These are phyloP conservation scores for Fulvia fulva DNA, from an alignment of 2,329 filamentous ascomycete genomes.

Conservation along the genomic window DNA sequence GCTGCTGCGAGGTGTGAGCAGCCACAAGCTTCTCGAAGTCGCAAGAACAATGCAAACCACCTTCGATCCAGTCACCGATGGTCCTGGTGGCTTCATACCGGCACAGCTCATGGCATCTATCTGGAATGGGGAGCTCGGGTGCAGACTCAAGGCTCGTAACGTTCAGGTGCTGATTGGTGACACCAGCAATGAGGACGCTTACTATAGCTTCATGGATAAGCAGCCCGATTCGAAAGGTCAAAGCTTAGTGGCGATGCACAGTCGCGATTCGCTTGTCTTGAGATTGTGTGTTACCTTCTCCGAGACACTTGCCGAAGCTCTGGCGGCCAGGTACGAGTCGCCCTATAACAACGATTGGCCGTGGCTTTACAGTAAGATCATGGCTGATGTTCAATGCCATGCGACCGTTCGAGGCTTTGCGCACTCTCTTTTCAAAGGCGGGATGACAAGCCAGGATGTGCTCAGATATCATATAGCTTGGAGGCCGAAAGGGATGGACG, in stretches of 20 bases:
- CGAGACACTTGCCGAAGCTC: slow-evolving; percentile 10
- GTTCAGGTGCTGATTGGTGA: slow-evolving; percentile 19
- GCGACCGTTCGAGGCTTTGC: slow-evolving; percentile 16
- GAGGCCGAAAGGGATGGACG: slow-evolving; percentile 8
- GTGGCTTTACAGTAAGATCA: slow-evolving; percentile 17
- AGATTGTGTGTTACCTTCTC: slow-evolving; percentile 12
- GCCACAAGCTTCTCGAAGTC: slow-evolving; percentile 13
- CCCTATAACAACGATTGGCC: slow-evolving; percentile 15
- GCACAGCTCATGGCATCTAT: slow-evolving; percentile 15
- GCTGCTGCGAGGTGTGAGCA: slow-evolving; percentile 12
- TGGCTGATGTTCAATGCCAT: slow-evolving; percentile 20
- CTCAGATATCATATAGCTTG: slow-evolving; percentile 19
- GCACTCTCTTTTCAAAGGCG: slow-evolving; percentile 14
- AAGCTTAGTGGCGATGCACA: slow-evolving; percentile 1
- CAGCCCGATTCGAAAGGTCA: not conserved
- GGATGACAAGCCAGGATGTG: slow-evolving; percentile 19
- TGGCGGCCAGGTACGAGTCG: slow-evolving; percentile 12
- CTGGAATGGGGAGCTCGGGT: slow-evolving; percentile 17
- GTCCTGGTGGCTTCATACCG: slow-evolving; percentile 16
- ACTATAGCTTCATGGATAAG: slow-evolving; percentile 8
- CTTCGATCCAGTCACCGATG: slow-evolving; percentile 19
- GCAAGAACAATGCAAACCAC: slow-evolving; percentile 12
- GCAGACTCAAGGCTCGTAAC: slow-evolving; percentile 13
- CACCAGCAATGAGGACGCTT: slow-evolving; percentile 7
- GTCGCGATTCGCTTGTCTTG: slow-evolving; percentile 10